Evolutionary conservation across 2,329 filamentous ascomycete species (phyloP).

Genomic region (Cercospora sp.): DNA sequence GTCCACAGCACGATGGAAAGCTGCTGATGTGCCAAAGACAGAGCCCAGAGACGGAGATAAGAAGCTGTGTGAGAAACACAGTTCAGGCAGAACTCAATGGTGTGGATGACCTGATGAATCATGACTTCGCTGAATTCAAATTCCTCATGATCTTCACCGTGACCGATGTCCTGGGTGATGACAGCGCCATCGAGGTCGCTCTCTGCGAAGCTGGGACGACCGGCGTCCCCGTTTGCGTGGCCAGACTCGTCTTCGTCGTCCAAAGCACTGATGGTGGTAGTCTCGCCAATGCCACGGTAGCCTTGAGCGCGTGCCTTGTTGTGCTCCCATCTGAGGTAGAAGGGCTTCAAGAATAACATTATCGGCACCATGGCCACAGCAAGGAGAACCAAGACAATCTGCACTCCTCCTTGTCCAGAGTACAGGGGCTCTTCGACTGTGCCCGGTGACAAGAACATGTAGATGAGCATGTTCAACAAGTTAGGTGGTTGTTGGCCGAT

Average conservation of each 20-base stretch:
- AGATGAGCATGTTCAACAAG: constrained; percentile 97
- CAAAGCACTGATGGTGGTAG: constrained; percentile 80
- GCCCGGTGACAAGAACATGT: constrained; percentile 95
- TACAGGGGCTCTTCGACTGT: constrained; percentile 74
- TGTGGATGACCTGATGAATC: constrained; percentile 99
- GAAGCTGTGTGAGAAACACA: constrained; percentile 98
- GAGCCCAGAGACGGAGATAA: constrained; percentile 95
- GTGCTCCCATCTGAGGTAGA: constrained; percentile 92
- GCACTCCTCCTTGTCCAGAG: constrained; percentile 71
- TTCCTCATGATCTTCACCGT: constrained; percentile 81
- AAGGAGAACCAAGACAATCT: constrained; percentile 75
- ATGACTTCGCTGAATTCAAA: constrained; percentile 97
- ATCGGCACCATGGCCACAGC: constrained; percentile 86
- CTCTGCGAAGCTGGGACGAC: constrained; percentile 68
- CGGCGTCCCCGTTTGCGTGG: constrained; percentile 56
- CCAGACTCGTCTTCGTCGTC: constrained; percentile 81
- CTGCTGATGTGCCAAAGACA: constrained; percentile 97
- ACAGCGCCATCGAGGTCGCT: constrained; percentile 78
- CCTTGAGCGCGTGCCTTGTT: constrained; percentile 84
- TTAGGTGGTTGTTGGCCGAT: constrained; percentile 72
- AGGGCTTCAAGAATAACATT: constrained; percentile 89
- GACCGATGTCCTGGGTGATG: constrained; percentile 77
- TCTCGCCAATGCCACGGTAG: constrained; percentile 91
- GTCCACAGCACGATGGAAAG: constrained; percentile 92
- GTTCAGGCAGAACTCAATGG: constrained; percentile 98